A percentile compares a stretch with the other conserved stretches of the same genome.
phyloP scores from a whole-genome alignment of 2,329 filamentous ascomycete species.

The Akanthomyces dipterigenus region DNA sequence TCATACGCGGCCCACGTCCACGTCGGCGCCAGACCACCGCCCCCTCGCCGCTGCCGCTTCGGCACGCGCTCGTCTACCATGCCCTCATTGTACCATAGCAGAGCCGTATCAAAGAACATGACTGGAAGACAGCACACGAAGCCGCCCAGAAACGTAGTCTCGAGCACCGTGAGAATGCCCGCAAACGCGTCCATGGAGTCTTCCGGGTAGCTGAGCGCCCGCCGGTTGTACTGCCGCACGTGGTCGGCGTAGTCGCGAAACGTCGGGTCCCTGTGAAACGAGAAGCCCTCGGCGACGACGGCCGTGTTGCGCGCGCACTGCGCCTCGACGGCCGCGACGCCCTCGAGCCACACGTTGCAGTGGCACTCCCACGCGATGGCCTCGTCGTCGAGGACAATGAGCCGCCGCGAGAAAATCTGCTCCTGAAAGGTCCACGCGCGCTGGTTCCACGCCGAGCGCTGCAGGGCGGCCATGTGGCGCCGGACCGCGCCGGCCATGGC shows the following conservation, averaged over 20 bases:
- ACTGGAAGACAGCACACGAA: constrained; percentile 12
- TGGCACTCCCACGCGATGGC: constrained; percentile 10
- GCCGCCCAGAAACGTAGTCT: constrained; percentile 7
- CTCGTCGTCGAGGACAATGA: constrained; percentile 1
- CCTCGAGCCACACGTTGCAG: constrained; percentile 13
- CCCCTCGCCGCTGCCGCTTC: background rate
- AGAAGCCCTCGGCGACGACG: constrained; percentile 4
- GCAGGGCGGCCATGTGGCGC: background rate
- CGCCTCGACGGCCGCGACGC: constrained; percentile 4
- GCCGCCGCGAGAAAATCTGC: constrained; percentile 10
- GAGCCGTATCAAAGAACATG: constrained; percentile 12
- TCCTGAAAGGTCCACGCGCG: constrained; percentile 11
- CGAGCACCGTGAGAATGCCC: constrained; percentile 11
- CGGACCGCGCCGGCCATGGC: background rate
- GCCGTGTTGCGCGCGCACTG: constrained; percentile 9
- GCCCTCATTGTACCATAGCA: constrained; percentile 12
- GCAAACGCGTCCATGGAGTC: constrained; percentile 10
- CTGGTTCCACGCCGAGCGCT: constrained; percentile 3
- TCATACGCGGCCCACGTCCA: constrained; percentile 8
- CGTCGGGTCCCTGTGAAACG: background rate
- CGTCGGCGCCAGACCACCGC: background rate
- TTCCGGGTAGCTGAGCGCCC: constrained; percentile 9
- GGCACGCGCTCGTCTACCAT: background rate
- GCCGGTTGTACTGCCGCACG: constrained; percentile 9
- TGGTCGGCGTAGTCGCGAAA: constrained; percentile 4